A percentile compares a stretch with the other conserved stretches of the same genome.
Evolutionary conservation across 2,329 filamentous ascomycete species (phyloP).

Genomic region (Colletotrichum orchidophilum): DNA sequence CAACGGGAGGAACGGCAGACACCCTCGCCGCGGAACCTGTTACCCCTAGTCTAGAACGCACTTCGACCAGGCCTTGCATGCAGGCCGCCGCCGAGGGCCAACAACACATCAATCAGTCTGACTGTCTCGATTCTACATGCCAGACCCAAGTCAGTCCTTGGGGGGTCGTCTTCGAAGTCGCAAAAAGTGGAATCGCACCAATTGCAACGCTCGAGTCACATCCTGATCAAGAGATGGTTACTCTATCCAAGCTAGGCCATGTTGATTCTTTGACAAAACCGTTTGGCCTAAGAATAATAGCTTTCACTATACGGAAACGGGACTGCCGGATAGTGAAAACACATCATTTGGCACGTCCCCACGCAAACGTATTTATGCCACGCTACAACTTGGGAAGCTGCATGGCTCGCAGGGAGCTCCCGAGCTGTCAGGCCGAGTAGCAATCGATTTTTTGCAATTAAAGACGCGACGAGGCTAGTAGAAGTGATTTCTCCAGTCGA

Average conservation of each 20-base stretch:
- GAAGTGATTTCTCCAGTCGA: not conserved
- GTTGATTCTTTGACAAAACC: not conserved
- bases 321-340: not conserved
- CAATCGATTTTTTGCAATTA: too few relatives aligned
- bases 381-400: conserved; percentile 3
- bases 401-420: conserved; percentile 3
- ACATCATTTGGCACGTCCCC: not conserved
- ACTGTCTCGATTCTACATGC: not conserved
- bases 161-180: not conserved
- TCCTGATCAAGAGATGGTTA: not conserved
- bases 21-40: not conserved
- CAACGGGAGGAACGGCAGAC: conserved; percentile 8
- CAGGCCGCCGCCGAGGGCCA: conserved; percentile 15
- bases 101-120: conserved; percentile 4
- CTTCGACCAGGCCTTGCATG: conserved; percentile 6
- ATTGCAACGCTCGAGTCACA: not conserved
- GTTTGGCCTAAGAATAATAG: not conserved
- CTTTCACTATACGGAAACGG: not conserved
- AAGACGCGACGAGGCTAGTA: not conserved
- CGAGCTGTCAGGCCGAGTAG: too few relatives aligned
- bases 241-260: not conserved
- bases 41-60: conserved; percentile 7
- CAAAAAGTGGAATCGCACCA: not conserved
- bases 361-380: not conserved
- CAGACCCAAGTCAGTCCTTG: not conserved